Percentiles rank a stretch among this genome's conserved stretches.
phyloP scores from a whole-genome alignment of 2,329 filamentous ascomycete species.

The Thielaviopsis cerberus region DNA sequence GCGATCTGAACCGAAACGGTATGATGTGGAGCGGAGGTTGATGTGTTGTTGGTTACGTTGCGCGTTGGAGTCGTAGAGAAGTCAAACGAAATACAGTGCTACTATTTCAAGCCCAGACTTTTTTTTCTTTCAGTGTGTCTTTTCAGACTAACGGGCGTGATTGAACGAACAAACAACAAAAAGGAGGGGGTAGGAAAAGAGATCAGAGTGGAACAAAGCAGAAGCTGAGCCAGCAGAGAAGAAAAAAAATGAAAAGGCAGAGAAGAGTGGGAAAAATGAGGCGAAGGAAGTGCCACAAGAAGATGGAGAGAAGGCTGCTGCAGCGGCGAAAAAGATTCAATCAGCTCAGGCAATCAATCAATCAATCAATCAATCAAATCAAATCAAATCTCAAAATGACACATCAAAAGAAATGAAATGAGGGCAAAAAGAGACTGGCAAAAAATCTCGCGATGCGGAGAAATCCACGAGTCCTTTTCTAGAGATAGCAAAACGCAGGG shows the following conservation, averaged over 20 bases:
- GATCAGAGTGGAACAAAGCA: slow-evolving; percentile 1
- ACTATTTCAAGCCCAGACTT: not conserved
- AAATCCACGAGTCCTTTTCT: not conserved
- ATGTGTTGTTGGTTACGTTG: not conserved
- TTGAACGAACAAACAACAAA: not conserved
- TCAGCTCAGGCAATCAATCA: too few relatives aligned
- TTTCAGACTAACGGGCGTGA: not conserved
- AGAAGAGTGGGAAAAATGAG: not conserved
- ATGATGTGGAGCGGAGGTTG: not conserved
- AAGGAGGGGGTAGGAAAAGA: not conserved
- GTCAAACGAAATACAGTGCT: not conserved
- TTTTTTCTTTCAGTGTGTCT: not conserved
- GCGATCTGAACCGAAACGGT: slow-evolving; percentile 2
- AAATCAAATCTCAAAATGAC: not conserved
- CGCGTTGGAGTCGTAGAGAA: not conserved
- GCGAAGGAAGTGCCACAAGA: slow-evolving; percentile 1
- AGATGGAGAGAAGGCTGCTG: not conserved
- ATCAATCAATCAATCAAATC: not conserved
- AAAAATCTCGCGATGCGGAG: not conserved
- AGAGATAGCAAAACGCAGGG: too few relatives aligned
- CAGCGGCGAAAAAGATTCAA: not conserved
- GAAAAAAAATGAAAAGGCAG: not conserved
- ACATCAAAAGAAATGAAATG: not conserved
- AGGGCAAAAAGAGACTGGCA: not conserved
- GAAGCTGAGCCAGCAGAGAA: not conserved